These are phyloP conservation scores for Aspergillus brunneoviolaceus DNA, from an alignment of 2,329 filamentous ascomycete species.

Conservation along the genomic window DNA sequence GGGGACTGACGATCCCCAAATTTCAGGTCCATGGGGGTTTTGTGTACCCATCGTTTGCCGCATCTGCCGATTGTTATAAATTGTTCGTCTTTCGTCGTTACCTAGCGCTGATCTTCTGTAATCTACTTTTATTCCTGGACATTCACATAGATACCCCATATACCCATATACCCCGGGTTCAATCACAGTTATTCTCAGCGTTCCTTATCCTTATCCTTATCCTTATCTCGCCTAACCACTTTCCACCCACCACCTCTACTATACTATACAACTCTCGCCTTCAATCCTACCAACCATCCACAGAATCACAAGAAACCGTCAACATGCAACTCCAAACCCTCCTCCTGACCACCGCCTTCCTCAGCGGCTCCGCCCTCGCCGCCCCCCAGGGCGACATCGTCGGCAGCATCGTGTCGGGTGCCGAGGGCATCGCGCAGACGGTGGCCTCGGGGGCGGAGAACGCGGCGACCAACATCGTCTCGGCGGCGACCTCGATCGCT, in stretches of 20 bases:
- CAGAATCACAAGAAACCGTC: not conserved
- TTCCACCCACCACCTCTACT: not conserved
- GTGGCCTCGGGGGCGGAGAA: conserved; percentile 17
- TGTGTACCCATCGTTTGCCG: not conserved
- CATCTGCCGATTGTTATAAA: not conserved
- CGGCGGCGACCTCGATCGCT: conserved; percentile 20
- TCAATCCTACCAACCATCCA: not conserved
- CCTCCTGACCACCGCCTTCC: conserved; percentile 23
- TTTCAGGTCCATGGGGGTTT: not conserved
- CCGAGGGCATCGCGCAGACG: conserved; percentile 9
- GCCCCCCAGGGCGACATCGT: conserved; percentile 19
- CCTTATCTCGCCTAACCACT: not conserved
- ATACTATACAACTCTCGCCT: not conserved
- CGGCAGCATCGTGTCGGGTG: conserved; percentile 20
- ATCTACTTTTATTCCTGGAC: not conserved
- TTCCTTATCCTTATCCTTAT: not conserved
- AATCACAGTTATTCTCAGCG: not conserved
- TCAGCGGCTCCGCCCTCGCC: conserved; percentile 25
- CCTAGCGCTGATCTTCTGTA: not conserved
- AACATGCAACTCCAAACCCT: conserved; percentile 29
- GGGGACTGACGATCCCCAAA: not conserved
- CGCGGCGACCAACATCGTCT: conserved; percentile 16
- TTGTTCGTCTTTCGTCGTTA: not conserved
- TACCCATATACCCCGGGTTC: not conserved
- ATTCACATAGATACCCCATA: not conserved